Percentiles rank a stretch among this genome's conserved stretches.
Evolutionary conservation across 1,139 yeast genomes (phyloP).

Genomic region (Wickerhamiella infanticola): DNA sequence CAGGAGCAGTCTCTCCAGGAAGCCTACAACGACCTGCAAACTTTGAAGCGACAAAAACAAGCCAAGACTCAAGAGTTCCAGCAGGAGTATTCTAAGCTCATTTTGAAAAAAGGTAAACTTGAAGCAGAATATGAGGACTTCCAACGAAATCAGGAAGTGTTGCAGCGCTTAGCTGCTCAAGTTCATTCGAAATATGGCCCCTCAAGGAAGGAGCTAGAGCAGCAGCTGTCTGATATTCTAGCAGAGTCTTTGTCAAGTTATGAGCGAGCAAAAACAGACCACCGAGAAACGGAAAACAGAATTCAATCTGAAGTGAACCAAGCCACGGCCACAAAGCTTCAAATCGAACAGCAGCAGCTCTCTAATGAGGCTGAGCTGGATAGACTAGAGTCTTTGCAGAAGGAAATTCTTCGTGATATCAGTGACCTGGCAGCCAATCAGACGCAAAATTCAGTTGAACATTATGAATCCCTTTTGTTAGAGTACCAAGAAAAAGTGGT

Average conservation of each 20-base stretch:
- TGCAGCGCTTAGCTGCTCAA: neutral
- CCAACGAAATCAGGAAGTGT: neutral
- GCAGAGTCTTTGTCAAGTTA: neutral
- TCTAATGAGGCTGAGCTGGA: neutral
- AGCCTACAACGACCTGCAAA: neutral
- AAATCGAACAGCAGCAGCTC: neutral
- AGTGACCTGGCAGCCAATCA: neutral
- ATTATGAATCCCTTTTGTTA: neutral
- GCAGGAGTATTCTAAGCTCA: conserved; percentile 32
- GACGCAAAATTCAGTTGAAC: neutral
- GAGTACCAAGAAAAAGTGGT: neutral
- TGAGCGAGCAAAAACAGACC: neutral
- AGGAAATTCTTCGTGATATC: neutral
- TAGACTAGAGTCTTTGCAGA: neutral
- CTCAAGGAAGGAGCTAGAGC: neutral
- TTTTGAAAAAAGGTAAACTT: neutral
- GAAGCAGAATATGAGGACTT: neutral
- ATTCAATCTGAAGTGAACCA: neutral
- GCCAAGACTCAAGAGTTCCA: conserved; percentile 42
- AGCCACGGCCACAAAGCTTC: neutral
- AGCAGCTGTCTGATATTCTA: neutral
- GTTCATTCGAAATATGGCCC: neutral
- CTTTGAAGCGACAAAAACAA: conserved; percentile 5
- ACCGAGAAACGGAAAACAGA: neutral
- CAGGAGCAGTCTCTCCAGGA: conserved; percentile 12